Conservation (phyloP, 345 rosid species). For the Citrus medica region DNA sequence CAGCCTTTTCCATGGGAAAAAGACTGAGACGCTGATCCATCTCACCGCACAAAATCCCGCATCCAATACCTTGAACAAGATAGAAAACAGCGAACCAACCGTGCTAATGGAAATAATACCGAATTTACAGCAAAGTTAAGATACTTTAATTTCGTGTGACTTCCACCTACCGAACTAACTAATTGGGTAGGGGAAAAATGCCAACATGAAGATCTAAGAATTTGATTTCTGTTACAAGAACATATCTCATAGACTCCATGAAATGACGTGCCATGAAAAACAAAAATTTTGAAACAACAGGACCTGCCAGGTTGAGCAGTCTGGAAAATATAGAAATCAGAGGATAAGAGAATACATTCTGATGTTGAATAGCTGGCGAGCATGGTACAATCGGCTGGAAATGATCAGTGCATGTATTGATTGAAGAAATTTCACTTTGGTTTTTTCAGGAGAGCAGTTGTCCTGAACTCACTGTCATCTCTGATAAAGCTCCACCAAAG, state of each 20-base stretch:
- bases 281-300: slow-evolving; percentile 3
- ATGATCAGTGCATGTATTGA: slow-evolving; percentile 8
- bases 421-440: slow-evolving; percentile 35
- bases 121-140: slow-evolving; percentile 15
- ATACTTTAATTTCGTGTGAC: background rate
- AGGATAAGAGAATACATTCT: background rate
- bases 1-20: background rate
- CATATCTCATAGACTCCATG: slow-evolving; percentile 8
- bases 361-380: background rate
- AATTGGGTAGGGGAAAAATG: background rate
- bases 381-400: background rate
- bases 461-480: slow-evolving; percentile 73
- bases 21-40: background rate
- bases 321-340: background rate
- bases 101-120: background rate
- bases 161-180: background rate
- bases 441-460: slow-evolving; percentile 60
- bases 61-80: background rate
- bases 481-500: slow-evolving; percentile 88
- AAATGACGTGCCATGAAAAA: slow-evolving; percentile 10
- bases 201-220: slow-evolving; percentile 8
- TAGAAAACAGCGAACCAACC: background rate
- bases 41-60: background rate
- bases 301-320: slow-evolving; percentile 6
- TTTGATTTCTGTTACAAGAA: slow-evolving; percentile 5